A percentile compares a stretch with the other conserved stretches of the same genome.
phyloP scores from a whole-genome alignment of 148 eudicot species.

The Agrostemma githago region DNA sequence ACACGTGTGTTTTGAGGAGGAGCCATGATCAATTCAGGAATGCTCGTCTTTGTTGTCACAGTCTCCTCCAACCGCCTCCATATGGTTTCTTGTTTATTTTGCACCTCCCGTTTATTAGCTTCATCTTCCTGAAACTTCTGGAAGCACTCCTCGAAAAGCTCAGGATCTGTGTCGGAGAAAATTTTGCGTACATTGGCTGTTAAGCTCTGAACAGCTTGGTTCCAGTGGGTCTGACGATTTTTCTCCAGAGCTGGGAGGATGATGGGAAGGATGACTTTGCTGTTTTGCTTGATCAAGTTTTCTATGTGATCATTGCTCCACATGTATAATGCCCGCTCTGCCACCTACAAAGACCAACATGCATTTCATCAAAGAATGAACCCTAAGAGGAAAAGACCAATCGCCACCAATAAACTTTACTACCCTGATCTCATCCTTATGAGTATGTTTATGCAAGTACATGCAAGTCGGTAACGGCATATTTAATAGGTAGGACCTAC shows the following conservation, averaged over 20 bases:
- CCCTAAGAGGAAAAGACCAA: conserved; percentile 1
- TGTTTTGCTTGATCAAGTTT: conserved; percentile 40
- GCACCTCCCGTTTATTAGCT: conserved; percentile 29
- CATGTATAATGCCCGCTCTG: conserved; percentile 42
- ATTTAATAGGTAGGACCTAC: background rate
- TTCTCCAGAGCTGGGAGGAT: conserved; percentile 41
- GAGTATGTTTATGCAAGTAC: background rate
- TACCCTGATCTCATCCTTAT: no score
- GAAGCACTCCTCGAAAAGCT: conserved; percentile 37
- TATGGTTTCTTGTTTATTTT: conserved; percentile 31
- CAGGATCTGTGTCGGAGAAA: conserved; percentile 37
- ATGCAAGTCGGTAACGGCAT: background rate
- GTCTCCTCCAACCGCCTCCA: conserved; percentile 42
- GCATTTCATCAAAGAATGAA: conserved; percentile 2
- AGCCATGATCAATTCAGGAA: conserved; percentile 22
- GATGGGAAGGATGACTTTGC: conserved; percentile 37
- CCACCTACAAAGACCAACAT: conserved; percentile 32
- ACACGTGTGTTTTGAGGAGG: conserved; percentile 26
- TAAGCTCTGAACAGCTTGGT: conserved; percentile 45
- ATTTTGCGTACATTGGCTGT: conserved; percentile 43
- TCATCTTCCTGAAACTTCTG: conserved; percentile 39
- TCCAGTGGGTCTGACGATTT: conserved; percentile 42
- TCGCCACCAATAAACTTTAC: background rate
- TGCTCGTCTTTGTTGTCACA: conserved; percentile 15
- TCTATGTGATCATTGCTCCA: conserved; percentile 51